phyloP scores from a whole-genome alignment of 371 early-diverging fungal genomes.

The Circinella minor region DNA sequence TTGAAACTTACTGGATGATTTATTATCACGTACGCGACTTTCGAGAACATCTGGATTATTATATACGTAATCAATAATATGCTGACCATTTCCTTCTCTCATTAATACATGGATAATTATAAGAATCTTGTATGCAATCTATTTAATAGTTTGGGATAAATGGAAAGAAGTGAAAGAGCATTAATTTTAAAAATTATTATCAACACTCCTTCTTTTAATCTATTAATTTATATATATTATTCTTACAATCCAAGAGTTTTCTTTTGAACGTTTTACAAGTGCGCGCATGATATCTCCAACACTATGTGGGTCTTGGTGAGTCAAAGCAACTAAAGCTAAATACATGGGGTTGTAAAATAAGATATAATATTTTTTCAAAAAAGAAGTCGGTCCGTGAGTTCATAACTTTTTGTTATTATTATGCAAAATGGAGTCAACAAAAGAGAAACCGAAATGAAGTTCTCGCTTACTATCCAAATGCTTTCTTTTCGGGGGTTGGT shows the following conservation, averaged over 20 bases:
- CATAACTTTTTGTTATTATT: too few species aligned
- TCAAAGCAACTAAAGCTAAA: conserved; percentile 55
- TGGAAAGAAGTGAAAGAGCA: too few species aligned
- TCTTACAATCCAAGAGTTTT: conserved; percentile 83
- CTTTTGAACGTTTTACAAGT: conserved; percentile 65
- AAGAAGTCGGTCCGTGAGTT: neutral
- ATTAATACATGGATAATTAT: conserved; percentile 86
- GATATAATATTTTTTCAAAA: neutral
- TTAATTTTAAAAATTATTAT: too few species aligned
- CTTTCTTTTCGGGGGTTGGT: conserved; percentile 82
- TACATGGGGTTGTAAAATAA: neutral
- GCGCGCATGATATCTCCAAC: conserved; percentile 64
- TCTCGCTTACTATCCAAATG: conserved; percentile 75
- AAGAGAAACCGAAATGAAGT: neutral
- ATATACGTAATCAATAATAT: conserved; percentile 67
- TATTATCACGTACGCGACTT: conserved; percentile 67
- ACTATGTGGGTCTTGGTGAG: conserved; percentile 50
- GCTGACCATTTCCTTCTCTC: conserved; percentile 78
- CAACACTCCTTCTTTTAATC: neutral
- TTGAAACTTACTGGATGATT: conserved; percentile 47
- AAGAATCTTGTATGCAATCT: conserved; percentile 91
- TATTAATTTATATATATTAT: conserved; percentile 18
- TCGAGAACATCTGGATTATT: conserved; percentile 61
- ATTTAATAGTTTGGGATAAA: neutral
- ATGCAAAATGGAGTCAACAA: neutral